Evolutionary conservation across 1,139 yeast genomes (phyloP), one percentile per base, ranked within the genome.

Genomic region (Debaryomycetaceae sp.): DNA sequence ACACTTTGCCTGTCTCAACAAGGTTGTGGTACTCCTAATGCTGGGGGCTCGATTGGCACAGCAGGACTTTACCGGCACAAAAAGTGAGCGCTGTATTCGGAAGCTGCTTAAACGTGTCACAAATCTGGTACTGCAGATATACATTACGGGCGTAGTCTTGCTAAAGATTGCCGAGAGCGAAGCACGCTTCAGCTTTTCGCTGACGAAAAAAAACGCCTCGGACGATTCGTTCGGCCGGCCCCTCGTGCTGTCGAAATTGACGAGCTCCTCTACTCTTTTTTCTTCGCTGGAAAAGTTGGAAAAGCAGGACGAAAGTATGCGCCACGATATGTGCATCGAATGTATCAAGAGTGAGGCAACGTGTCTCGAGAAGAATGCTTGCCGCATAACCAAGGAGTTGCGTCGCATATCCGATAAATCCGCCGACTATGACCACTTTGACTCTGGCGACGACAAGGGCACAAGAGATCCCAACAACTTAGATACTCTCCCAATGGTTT

Each of bases 111-210:
- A 62, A 40, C 61, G 66, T 33, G 55, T 77, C 16, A 66, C 75
- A 2, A 49, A 64, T 4, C 56, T 76, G 3, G 63, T 73, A 36
- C 66, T 81, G 3, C 77, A 74, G 37, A 60, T 78, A 27, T 73
- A 73, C 37, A 67, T 76, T 29, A 73, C 73, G 43, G 76, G 80
- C 12, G 56, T 67, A 24, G 45, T 77, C 12, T 51, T 77, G 32
- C 58, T 65, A 31, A 57, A 58, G 15, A 51, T 62, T 49, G 61
- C 60, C 33, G 45, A 58, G 36, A 40, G 51, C 2, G 40, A 38
- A 14, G 20, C 20, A 18, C 8, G 6, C 6, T 18, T 10, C 10
- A 10, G 8, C 6, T 7, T 10, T 18, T 18, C 20, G 6, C 20
- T 7, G 10, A 18, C 20, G 6, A 7, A 6, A 10, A 53, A 51